Evolutionary conservation across 1,284 basidiomycete genomes (phyloP).

Genomic region (Coniophora puteana): DNA sequence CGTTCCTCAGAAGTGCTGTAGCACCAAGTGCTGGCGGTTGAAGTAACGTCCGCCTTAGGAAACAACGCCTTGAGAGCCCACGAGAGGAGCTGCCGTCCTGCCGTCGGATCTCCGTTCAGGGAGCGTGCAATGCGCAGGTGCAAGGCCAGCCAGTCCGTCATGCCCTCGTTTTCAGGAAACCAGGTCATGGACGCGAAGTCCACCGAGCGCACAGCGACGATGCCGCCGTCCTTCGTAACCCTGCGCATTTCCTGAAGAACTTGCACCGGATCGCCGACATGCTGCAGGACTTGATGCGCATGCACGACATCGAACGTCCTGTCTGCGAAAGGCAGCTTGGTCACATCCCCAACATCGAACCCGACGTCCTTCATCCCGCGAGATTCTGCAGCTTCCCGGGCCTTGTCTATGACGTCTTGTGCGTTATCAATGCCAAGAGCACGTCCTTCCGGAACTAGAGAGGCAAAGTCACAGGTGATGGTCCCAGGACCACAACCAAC

Average conservation of each 20-base stretch:
- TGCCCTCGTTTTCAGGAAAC: conserved; percentile 26
- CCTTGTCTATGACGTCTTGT: conserved; percentile 27
- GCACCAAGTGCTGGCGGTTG: conserved; percentile 10
- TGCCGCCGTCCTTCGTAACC: conserved; percentile 38
- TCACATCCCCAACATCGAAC: conserved; percentile 31
- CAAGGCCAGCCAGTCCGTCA: conserved; percentile 6
- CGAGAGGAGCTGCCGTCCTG: conserved; percentile 10
- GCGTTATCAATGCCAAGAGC: conserved; percentile 33
- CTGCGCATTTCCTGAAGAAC: conserved; percentile 40
- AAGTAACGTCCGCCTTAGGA: conserved; percentile 4
- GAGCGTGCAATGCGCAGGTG: conserved; percentile 6
- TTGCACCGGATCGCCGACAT: conserved; percentile 35
- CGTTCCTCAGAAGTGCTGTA: conserved; percentile 9
- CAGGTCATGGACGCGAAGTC: conserved; percentile 26
- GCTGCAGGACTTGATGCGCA: conserved; percentile 42
- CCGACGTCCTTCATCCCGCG: conserved; percentile 28
- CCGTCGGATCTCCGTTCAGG: conserved; percentile 8
- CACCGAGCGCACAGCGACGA: conserved; percentile 37
- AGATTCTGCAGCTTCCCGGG: conserved; percentile 14
- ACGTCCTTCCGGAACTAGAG: conserved; percentile 30
- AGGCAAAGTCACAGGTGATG: conserved; percentile 36
- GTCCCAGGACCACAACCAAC: conserved; percentile 40
- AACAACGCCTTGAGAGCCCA: conserved; percentile 12
- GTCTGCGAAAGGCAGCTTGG: conserved; percentile 28
- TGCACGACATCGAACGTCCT: conserved; percentile 41